Evolutionary conservation across 2,329 filamentous ascomycete genomes (phyloP), one percentile per base, ranked within the genome.

Genomic region (Microdochium nivale): DNA sequence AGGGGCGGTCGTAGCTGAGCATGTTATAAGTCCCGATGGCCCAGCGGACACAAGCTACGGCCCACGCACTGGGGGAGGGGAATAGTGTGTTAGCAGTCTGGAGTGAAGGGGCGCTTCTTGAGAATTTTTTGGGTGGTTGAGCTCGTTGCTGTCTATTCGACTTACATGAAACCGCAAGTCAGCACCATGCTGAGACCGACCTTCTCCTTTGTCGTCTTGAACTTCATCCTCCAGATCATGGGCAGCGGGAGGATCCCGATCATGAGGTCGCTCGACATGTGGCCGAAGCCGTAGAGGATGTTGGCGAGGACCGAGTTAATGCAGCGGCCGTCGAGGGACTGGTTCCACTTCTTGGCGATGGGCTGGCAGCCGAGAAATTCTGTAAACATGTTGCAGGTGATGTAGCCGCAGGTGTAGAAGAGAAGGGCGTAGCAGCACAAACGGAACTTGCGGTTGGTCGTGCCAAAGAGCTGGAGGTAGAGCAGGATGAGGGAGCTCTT

Each of bases 301-400:
- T 64, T 64, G 3, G 60, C 58, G 8, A 56, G 59, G 5, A 60
- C 56, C 10, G 53, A 55, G 37, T 64, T 56, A 40, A 64, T 59
- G 37, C 62, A 64, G 24, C 59, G 56, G 5, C 62, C 62, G 1
- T 57, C 55, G 16, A 62, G 30, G 1, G 58, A 52, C 16, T 48
- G 9, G 2, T 59, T 40, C 62, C 62, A 64, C 51, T 59, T 62
- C 54, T 63, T 64, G 35, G 51, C 54, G 32, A 63, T 60, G 9
- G 62, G 62, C 49, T 55, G 51, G 54, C 62, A 64, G 25, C 61
- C 62, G 25, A 64, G 56, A 43, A 64, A 63, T 49, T 64, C 58
- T 21, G 54, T 55, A 19, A 64, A 83, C 2, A 76, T 86, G 61
- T 67, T 80, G 51, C 79, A 85, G 40, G 74, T 87, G 14, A 85